Percentiles rank a stretch among this genome's conserved stretches.
Evolutionary conservation across 225 moss, liverwort and hornwort species (phyloP).

Genomic region (Climacium dendroides): DNA sequence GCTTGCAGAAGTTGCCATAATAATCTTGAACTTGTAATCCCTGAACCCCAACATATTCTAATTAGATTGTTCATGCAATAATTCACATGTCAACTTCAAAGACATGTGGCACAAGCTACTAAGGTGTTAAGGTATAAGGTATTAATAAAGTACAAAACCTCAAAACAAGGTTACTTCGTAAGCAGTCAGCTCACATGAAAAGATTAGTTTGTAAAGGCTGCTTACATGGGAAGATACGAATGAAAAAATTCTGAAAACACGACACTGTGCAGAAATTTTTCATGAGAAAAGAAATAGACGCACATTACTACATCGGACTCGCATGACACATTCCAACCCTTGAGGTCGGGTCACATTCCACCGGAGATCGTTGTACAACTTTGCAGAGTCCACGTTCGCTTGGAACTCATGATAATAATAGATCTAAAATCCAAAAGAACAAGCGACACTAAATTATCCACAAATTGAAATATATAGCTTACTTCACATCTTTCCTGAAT

Average conservation of each 20-base stretch:
- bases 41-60: constrained; percentile 13
- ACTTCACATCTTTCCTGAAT: background rate
- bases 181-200: background rate
- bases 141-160: background rate
- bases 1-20: constrained; percentile 91
- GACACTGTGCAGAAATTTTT: background rate
- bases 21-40: constrained; percentile 96
- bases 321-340: constrained; percentile 92
- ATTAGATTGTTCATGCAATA: background rate
- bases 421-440: constrained; percentile 25
- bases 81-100: background rate
- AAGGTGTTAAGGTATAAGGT: background rate
- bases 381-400: constrained; percentile 77
- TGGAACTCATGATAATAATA: constrained; percentile 87
- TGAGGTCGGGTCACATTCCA: constrained; percentile 97
- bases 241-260: background rate
- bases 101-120: background rate
- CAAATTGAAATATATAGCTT: background rate
- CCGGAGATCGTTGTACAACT: constrained; percentile 87
- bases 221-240: background rate
- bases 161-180: background rate
- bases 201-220: background rate
- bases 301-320: constrained; percentile 96
- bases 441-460: background rate
- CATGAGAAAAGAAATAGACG: background rate